Conservation (phyloP, 345 rosid genomes). For the Angophora floribunda region DNA sequence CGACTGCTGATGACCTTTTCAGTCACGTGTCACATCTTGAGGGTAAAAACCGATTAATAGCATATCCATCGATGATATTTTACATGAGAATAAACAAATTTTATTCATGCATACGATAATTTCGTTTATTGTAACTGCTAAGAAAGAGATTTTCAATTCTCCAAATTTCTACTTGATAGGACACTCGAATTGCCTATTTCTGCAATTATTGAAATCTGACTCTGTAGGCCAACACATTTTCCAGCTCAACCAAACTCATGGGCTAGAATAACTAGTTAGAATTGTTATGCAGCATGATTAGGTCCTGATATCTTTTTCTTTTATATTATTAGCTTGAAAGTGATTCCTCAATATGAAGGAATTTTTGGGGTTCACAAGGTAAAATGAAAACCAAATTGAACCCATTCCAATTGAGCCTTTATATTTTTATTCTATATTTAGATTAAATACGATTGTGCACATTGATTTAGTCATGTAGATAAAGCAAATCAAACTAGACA, state of each 20-base stretch:
- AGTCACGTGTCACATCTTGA: neutral
- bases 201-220: neutral
- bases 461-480: neutral
- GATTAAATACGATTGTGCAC: neutral
- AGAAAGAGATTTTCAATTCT: neutral
- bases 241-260: neutral
- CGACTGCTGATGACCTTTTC: neutral
- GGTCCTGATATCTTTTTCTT: neutral
- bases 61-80: neutral
- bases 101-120: neutral
- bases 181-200: neutral
- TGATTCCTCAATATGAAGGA: neutral
- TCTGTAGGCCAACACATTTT: neutral
- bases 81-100: neutral
- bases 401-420: too few species aligned
- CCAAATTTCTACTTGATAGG: neutral
- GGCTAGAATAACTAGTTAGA: neutral
- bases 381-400: too few species aligned
- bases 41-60: neutral
- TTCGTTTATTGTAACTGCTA: neutral
- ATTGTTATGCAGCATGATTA: neutral
- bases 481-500: neutral
- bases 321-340: neutral
- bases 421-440: too few species aligned
- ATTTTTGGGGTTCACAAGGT: too few species aligned